A percentile compares a stretch with the other conserved stretches of the same genome.
Conservation (phyloP, 345 rosid genomes). For the Hevea brasiliensis region DNA sequence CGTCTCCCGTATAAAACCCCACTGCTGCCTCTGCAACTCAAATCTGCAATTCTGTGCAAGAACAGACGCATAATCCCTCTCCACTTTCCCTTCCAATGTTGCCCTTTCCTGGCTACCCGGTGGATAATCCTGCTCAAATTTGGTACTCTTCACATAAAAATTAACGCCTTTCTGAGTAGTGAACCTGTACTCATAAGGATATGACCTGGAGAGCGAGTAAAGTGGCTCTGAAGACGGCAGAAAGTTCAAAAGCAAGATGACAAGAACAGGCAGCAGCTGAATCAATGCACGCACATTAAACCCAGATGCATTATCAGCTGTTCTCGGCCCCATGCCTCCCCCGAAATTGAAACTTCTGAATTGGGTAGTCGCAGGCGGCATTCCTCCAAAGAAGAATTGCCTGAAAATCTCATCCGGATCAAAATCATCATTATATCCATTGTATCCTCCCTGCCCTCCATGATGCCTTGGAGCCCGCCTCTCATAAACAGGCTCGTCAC, state of each 20-base stretch:
- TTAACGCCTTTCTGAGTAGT: constrained; percentile 72
- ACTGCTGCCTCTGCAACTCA: constrained; percentile 81
- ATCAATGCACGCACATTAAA: constrained; percentile 58
- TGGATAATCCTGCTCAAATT: constrained; percentile 79
- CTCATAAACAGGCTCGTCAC: constrained; percentile 68
- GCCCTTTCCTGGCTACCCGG: constrained; percentile 44
- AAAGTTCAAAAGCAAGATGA: constrained; percentile 70
- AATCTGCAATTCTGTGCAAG: constrained; percentile 78
- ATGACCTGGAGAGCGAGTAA: constrained; percentile 60
- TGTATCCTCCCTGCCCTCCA: constrained; percentile 43
- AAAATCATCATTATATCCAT: constrained; percentile 70
- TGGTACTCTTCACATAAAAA: constrained; percentile 72
- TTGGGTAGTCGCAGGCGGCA: constrained; percentile 69
- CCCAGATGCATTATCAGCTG: constrained; percentile 57
- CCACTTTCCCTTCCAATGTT: constrained; percentile 58
- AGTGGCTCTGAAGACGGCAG: constrained; percentile 75
- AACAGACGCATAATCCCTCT: constrained; percentile 67
- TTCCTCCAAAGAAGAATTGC: constrained; percentile 90
- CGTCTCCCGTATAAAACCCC: constrained; percentile 85
- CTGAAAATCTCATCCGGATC: constrained; percentile 95
- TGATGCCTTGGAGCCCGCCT: constrained; percentile 44
- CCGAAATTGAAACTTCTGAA: constrained; percentile 71
- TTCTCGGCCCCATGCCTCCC: constrained; percentile 57
- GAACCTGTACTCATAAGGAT: constrained; percentile 76
- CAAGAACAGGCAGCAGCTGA: constrained; percentile 75